Conservation (phyloP, 2,329 filamentous ascomycete species). For the Colletotrichum tofieldiae region DNA sequence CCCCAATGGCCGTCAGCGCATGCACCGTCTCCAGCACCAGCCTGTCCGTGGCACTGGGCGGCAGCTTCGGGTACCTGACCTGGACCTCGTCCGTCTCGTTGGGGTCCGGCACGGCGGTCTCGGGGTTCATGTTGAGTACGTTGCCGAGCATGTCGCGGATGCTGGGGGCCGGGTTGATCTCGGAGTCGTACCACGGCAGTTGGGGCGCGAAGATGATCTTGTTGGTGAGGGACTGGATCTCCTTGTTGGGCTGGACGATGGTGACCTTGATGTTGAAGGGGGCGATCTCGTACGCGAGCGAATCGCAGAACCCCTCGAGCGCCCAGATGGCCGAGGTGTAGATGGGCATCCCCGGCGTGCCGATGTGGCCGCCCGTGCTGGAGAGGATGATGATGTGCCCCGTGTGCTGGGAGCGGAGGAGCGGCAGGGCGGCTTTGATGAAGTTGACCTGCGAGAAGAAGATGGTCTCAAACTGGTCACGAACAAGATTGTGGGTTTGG, state of each 20-base stretch:
- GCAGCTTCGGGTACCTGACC: constrained; percentile 82
- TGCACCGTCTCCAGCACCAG: constrained; percentile 92
- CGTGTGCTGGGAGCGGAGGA: constrained; percentile 83
- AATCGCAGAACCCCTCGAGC: constrained; percentile 95
- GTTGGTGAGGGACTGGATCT: constrained; percentile 90
- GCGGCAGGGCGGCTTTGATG: constrained; percentile 88
- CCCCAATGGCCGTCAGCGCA: constrained; percentile 91
- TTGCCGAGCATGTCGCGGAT: constrained; percentile 87
- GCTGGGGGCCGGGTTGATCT: constrained; percentile 82
- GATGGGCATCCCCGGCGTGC: constrained; percentile 90
- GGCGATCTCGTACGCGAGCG: constrained; percentile 94
- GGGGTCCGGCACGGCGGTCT: constrained; percentile 64
- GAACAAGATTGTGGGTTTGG: constrained; percentile 82
- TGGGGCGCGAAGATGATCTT: constrained; percentile 87
- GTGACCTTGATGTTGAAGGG: constrained; percentile 98
- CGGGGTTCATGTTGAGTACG: constrained; percentile 83
- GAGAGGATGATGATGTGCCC: constrained; percentile 94
- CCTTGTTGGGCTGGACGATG: constrained; percentile 95
- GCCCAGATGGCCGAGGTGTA: constrained; percentile 96
- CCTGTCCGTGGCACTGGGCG: constrained; percentile 76
- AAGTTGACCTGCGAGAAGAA: constrained; percentile 98
- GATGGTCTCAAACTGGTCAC: constrained; percentile 93
- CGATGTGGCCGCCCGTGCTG: constrained; percentile 92
- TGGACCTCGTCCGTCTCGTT: constrained; percentile 61
- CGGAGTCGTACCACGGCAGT: constrained; percentile 75